phyloP scores from a whole-genome alignment of 495 filamentous ascomycete species.

The Viridothelium virens region DNA sequence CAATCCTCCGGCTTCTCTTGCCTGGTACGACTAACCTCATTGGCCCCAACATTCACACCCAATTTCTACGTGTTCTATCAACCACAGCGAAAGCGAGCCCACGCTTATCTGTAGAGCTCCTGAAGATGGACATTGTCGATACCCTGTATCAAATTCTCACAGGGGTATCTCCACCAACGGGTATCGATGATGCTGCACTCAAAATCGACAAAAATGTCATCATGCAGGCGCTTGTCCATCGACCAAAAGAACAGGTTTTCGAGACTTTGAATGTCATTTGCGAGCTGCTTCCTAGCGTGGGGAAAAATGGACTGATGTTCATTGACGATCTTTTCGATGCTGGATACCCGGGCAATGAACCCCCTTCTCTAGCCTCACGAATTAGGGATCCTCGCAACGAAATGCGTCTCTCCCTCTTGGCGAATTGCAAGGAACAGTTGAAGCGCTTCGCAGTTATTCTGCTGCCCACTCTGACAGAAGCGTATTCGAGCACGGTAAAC shows the following conservation, averaged over 20 bases:
- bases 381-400: constrained; percentile 60
- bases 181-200: constrained; percentile 67
- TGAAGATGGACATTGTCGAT: constrained; percentile 96
- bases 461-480: constrained; percentile 94
- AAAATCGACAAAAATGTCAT: constrained; percentile 96
- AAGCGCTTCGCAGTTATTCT: constrained; percentile 89
- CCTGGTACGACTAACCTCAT: constrained; percentile 96
- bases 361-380: constrained; percentile 34
- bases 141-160: constrained; percentile 97
- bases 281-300: constrained; percentile 74
- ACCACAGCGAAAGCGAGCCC: constrained; percentile 85
- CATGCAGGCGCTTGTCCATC: constrained; percentile 96
- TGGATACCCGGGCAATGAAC: constrained; percentile 37
- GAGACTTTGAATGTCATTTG: constrained; percentile 98
- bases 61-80: constrained; percentile 84
- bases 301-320: constrained; percentile 43
- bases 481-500: constrained; percentile 97
- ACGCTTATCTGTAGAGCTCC: constrained; percentile 73
- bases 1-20: constrained; percentile 80
- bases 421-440: constrained; percentile 74
- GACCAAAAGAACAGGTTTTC: constrained; percentile 91
- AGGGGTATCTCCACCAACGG: constrained; percentile 82
- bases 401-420: constrained; percentile 67
- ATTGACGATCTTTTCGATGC: constrained; percentile 48
- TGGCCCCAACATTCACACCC: constrained; percentile 89